Conservation (phyloP, 352 stramenopile genomes). For the Pythium myriotylum region DNA sequence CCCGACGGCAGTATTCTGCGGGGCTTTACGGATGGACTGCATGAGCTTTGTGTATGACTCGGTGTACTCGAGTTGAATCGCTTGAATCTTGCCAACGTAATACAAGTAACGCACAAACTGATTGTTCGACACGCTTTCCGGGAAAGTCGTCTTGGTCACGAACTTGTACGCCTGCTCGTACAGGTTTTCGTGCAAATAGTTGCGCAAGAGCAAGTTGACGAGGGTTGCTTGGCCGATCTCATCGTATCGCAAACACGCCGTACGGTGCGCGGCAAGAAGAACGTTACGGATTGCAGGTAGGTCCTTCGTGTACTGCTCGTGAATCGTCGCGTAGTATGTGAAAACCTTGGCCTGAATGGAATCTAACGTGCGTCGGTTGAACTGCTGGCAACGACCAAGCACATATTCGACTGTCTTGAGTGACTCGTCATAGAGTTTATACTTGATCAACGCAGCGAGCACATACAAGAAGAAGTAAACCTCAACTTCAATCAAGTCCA, state of each 20-base stretch:
- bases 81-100: conserved; percentile 95
- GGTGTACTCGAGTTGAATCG: conserved; percentile 98
- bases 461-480: conserved; percentile 85
- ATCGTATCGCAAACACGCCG: conserved; percentile 87
- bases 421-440: conserved; percentile 58
- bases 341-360: conserved; percentile 80
- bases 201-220: conserved; percentile 91
- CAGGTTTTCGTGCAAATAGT: conserved; percentile 89
- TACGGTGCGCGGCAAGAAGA: conserved; percentile 84
- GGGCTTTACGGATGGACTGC: conserved; percentile 96
- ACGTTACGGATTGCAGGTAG: conserved; percentile 62
- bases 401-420: conserved; percentile 55
- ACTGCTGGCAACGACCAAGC: conserved; percentile 66
- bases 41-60: conserved; percentile 95
- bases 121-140: conserved; percentile 96
- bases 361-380: conserved; percentile 83
- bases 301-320: conserved; percentile 67
- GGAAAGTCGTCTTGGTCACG: conserved; percentile 88
- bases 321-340: conserved; percentile 75
- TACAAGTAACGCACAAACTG: conserved; percentile 98
- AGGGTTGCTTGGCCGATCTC: conserved; percentile 91
- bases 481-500: conserved; percentile 86
- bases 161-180: conserved; percentile 94
- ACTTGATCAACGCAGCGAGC: conserved; percentile 72
- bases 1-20: conserved; percentile 94